Percentiles rank a stretch among this genome's conserved stretches.
These are phyloP conservation scores for Chaetothyriales sp. DNA, from an alignment of 2,329 filamentous ascomycete genomes.

Conservation along the genomic window DNA sequence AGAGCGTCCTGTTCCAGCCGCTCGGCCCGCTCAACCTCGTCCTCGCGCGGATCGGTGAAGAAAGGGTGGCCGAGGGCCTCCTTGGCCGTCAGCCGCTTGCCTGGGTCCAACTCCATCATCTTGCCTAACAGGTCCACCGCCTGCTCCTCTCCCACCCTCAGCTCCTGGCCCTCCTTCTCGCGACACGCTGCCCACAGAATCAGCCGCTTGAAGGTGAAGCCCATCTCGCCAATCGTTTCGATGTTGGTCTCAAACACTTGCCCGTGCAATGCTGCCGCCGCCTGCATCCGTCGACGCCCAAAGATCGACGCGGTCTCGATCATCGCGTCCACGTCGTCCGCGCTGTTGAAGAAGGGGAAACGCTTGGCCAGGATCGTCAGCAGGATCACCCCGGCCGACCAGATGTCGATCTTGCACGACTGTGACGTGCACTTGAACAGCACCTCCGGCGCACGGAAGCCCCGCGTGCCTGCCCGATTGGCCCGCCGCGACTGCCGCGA, in stretches of 20 bases:
- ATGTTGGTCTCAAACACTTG: conserved; percentile 87
- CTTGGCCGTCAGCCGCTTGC: conserved; percentile 29
- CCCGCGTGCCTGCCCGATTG: conserved; percentile 86
- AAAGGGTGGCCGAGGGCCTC: conserved; percentile 34
- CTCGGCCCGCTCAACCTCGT: conserved; percentile 17
- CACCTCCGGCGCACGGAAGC: conserved; percentile 92
- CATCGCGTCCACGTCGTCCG: conserved; percentile 95
- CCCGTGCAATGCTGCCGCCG: conserved; percentile 69
- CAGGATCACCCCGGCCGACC: conserved; percentile 93
- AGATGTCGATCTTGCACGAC: conserved; percentile 87
- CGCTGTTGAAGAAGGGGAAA: conserved; percentile 97
- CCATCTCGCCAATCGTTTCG: conserved; percentile 72
- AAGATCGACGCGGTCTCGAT: conserved; percentile 97
- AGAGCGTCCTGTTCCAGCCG: conserved; percentile 12
- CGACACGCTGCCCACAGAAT: conserved; percentile 87
- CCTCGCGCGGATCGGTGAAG: conserved; percentile 26
- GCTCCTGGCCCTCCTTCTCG: conserved; percentile 40
- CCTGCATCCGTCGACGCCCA: conserved; percentile 69
- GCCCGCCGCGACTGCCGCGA: conserved; percentile 75
- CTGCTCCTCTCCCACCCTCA: conserved; percentile 34
- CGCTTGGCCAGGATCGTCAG: conserved; percentile 84
- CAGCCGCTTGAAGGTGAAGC: conserved; percentile 84
- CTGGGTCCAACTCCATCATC: conserved; percentile 32
- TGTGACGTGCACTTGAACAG: conserved; percentile 95
- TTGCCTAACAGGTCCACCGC: conserved; percentile 30